These are phyloP conservation scores for Yamadazyma songkhlaensis DNA, from an alignment of 1,139 yeast genomes.

Conservation along the genomic window DNA sequence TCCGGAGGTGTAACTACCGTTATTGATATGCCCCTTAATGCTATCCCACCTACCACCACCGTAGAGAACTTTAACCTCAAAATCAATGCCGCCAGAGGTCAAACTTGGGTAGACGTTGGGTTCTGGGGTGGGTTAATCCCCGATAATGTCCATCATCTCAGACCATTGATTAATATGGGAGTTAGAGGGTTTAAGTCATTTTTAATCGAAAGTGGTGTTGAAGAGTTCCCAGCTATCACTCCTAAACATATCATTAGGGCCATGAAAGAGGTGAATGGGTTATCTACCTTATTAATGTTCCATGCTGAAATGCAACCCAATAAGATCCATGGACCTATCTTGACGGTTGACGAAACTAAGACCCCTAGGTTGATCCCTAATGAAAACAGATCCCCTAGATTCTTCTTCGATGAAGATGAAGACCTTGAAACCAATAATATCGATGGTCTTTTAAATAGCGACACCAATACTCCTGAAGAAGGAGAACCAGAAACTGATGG, in stretches of 20 bases:
- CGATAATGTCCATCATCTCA: constrained; percentile 61
- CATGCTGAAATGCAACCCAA: constrained; percentile 84
- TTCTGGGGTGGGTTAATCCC: constrained; percentile 97
- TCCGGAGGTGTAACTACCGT: constrained; percentile 96
- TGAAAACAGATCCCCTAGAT: constrained; percentile 18
- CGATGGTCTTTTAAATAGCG: constrained; percentile 9
- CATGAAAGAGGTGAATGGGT: constrained; percentile 56
- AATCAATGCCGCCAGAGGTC: constrained; percentile 71
- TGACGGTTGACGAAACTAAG: constrained; percentile 15
- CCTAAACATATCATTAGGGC: constrained; percentile 63
- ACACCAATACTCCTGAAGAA: constrained; percentile 5
- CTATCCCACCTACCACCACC: constrained; percentile 92
- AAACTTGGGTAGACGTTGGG: constrained; percentile 91
- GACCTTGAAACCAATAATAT: constrained; percentile 12
- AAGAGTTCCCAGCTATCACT: constrained; percentile 83
- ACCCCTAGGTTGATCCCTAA: constrained; percentile 25
- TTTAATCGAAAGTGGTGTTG: constrained; percentile 88
- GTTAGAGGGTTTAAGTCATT: constrained; percentile 93
- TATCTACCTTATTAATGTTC: constrained; percentile 77
- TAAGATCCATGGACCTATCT: constrained; percentile 22
- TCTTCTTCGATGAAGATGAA: constrained; percentile 17
- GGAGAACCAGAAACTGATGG: constrained; percentile 7
- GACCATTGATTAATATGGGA: constrained; percentile 77
- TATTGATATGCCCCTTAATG: constrained; percentile 93
- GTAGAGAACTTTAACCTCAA: constrained; percentile 71